Evolutionary conservation across 2,329 filamentous ascomycete genomes (phyloP), one percentile per base, ranked within the genome.

Genomic region (Apiospora hydei): DNA sequence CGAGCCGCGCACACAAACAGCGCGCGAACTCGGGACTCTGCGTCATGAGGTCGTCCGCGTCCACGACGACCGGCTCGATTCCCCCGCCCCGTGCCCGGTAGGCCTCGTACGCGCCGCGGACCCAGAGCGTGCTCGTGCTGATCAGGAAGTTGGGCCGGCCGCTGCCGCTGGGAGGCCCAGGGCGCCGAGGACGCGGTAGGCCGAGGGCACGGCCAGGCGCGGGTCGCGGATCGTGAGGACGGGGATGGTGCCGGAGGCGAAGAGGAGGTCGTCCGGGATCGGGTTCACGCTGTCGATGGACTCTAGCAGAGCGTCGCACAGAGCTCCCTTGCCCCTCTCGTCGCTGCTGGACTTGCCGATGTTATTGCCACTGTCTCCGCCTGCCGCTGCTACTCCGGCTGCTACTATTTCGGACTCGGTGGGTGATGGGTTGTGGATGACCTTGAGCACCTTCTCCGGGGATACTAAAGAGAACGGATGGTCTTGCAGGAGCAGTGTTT

Each of bases 151-250:
- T 53, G 51, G 51, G 51, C 3, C 51, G 51, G 11, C 51, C 51
- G 51, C 51, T 53, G 51, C 51, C 51, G 24, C 30, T 4, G 51
- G 11, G 11, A 53, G 24, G 24, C 24, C 51, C 51, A 53, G 30
- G 51, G 51, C 51, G 24, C 24, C 51, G 2, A 53, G 51, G 51
- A 53, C 51, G 11, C 51, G 51, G 51, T 53, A 30, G 3, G 24
- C 24, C 24, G 51, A 53, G 51, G 24, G 24, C 24, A 53, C 51
- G 4, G 51, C 4, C 51, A 53, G 24, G 24, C 51, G 51, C 11
- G 51, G 51, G 51, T 53, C 51, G 51, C 51, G 51, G 24, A 53
- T 53, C 51, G 51, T 30, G 51, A 53, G 51, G 51, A 53, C 51
- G 3, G 51, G 51, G 24, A 53, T 24, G 24, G 51, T 53, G 1